Conservation (phyloP, 2,329 filamentous ascomycete species). For the Elsinoe ampelina region DNA sequence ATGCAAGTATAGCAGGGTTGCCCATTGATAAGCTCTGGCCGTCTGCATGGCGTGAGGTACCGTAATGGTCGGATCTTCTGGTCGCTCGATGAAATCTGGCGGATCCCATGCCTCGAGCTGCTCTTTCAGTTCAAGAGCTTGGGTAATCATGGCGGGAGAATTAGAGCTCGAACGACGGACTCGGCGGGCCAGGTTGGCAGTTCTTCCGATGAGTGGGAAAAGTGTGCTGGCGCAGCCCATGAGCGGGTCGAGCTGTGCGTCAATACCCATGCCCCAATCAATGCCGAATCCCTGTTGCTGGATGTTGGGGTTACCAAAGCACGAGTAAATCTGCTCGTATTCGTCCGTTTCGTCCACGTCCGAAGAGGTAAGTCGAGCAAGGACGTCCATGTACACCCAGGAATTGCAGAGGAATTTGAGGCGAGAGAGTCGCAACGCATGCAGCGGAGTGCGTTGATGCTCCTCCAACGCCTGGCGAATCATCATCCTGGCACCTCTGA, state of each 20-base stretch:
- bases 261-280: constrained; percentile 29
- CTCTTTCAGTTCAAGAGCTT: constrained; percentile 53
- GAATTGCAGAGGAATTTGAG: constrained; percentile 61
- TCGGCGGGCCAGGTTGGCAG: constrained; percentile 56
- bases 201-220: constrained; percentile 58
- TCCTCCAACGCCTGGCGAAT: constrained; percentile 50
- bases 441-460: constrained; percentile 33
- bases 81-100: constrained; percentile 48
- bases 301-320: constrained; percentile 20
- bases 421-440: constrained; percentile 42
- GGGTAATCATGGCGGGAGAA: constrained; percentile 50
- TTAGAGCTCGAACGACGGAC: constrained; percentile 49
- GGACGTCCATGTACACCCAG: constrained; percentile 66
- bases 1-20: constrained; percentile 57
- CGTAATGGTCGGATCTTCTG: constrained; percentile 54
- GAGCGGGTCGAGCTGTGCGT: constrained; percentile 56
- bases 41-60: constrained; percentile 58
- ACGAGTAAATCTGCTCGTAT: constrained; percentile 37
- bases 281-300: constrained; percentile 26
- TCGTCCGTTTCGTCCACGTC: constrained; percentile 49
- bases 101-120: constrained; percentile 53
- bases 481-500: constrained; percentile 56
- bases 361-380: constrained; percentile 56
- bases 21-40: constrained; percentile 58
- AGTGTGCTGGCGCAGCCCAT: constrained; percentile 61